Conservation (phyloP, 2,329 filamentous ascomycete genomes). For the Fusarium nelsonii region DNA sequence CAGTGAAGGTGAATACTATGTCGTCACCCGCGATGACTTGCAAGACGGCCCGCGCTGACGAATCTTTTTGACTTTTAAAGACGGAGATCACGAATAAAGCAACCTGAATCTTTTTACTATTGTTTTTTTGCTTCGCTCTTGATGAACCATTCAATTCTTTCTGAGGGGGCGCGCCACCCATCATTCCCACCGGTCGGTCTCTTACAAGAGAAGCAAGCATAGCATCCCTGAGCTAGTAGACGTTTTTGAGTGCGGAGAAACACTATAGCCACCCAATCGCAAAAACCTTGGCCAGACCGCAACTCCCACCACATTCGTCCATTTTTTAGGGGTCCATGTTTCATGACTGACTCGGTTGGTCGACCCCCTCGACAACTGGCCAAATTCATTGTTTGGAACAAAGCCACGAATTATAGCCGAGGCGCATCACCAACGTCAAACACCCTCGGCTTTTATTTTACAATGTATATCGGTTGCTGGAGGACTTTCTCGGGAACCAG, state of each 20-base stretch:
- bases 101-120: conserved; percentile 11
- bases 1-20: conserved; percentile 72
- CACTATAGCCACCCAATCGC: conserved; percentile 1
- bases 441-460: conserved; percentile 8
- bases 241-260: conserved; percentile 27
- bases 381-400: conserved; percentile 25
- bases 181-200: conserved; percentile 13
- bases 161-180: not conserved
- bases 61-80: conserved; percentile 47
- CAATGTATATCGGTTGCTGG: conserved; percentile 24
- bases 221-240: conserved; percentile 24
- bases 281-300: conserved; percentile 15
- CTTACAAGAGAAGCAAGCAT: conserved; percentile 25
- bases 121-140: conserved; percentile 7
- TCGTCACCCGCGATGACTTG: conserved; percentile 51
- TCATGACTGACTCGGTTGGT: conserved; percentile 32
- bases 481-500: conserved; percentile 21
- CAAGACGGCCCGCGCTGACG: conserved; percentile 51
- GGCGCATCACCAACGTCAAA: conserved; percentile 24
- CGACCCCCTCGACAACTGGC: conserved; percentile 23
- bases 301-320: conserved; percentile 15
- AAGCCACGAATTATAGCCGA: conserved; percentile 30
- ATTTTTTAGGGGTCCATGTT: conserved; percentile 26
- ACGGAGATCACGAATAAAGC: conserved; percentile 55
- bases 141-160: conserved; percentile 31